Evolutionary conservation across 2,329 filamentous ascomycete genomes (phyloP).

Genomic region (Sphaerulina populicola): DNA sequence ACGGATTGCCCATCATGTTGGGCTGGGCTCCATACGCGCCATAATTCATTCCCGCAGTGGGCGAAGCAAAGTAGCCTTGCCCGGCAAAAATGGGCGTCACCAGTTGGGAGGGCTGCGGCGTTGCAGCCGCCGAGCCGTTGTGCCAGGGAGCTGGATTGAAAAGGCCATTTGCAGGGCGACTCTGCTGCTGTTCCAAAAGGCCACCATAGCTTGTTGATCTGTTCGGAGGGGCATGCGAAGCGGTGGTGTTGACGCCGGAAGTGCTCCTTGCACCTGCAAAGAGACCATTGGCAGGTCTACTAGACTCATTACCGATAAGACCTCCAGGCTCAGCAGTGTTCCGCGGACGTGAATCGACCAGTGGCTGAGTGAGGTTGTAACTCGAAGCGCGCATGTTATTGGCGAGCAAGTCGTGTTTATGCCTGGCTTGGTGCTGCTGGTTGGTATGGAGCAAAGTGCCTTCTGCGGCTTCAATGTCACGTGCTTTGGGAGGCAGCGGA

Average conservation of each 20-base stretch:
- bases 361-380: conserved; percentile 20
- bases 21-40: conserved; percentile 13
- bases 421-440: conserved; percentile 30
- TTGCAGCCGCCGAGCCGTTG: conserved; percentile 14
- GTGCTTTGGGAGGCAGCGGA: conserved; percentile 7
- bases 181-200: conserved; percentile 16
- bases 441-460: conserved; percentile 36
- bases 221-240: not conserved
- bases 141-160: conserved; percentile 28
- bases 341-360: conserved; percentile 24
- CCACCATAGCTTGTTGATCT: conserved; percentile 21
- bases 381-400: conserved; percentile 29
- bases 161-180: conserved; percentile 28
- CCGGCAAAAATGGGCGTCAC: conserved; percentile 9
- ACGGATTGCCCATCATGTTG: conserved; percentile 8
- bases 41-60: conserved; percentile 21
- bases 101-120: conserved; percentile 5
- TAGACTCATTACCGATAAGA: conserved; percentile 16
- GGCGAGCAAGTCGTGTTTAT: conserved; percentile 32
- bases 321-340: conserved; percentile 29
- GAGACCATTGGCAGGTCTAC: conserved; percentile 26
- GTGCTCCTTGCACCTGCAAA: conserved; percentile 26
- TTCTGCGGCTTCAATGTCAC: conserved; percentile 19
- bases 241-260: conserved; percentile 4
- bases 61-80: conserved; percentile 23